Base-by-base conservation (phyloP, 306 rosid genomes). In the Amphicarpaea edgeworthii region DNA sequence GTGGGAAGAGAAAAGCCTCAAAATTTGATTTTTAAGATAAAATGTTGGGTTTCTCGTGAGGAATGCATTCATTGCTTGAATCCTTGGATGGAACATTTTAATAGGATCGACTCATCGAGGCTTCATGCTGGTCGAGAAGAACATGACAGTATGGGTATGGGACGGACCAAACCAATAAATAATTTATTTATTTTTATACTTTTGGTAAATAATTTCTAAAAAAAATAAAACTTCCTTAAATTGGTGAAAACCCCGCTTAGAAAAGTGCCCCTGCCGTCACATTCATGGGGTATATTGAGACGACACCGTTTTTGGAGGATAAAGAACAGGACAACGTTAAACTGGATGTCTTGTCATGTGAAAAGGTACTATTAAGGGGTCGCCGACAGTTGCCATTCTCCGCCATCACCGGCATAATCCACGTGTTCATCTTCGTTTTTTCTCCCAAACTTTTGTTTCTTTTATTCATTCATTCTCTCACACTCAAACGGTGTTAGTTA, bases 341-440 rank as follows among this genome's bases (percentile, higher is more conserved):
- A 58, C 46, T n/a, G 43, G 15, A 65, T 65, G 70, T 19, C 50
- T 65, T 40, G 30, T 62, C 47, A 62, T 62, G 43, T 40, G 70
- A 49, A 41, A 41, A 47, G 59, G 73, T 68, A n/a, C n/a, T n/a
- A 24, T 38, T 12, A 53, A 9, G 10, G 63, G 30, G 70, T 69
- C 68, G 67, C 79, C 61, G 74, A 79, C 82, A 88, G 83, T 81
- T 81, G 80, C 83, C 73, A 68, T 38, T 69, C 76, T 78, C 87
- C 90, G 90, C 82, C 84, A 83, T 79, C 81, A 85, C 32, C 90
- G 89, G 77, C 75, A 70, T 7, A 45, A 34, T 75, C 87, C 86
- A 83, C 90, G 88, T 83, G 90, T 64, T 73, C 70, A 34, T 9
- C 24, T 1, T 45, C 64, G 60, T 17, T 51, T 21, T 12, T 57